Evolutionary conservation across 2,329 filamentous ascomycete genomes (phyloP).

Genomic region (Chaetothyriales sp.): DNA sequence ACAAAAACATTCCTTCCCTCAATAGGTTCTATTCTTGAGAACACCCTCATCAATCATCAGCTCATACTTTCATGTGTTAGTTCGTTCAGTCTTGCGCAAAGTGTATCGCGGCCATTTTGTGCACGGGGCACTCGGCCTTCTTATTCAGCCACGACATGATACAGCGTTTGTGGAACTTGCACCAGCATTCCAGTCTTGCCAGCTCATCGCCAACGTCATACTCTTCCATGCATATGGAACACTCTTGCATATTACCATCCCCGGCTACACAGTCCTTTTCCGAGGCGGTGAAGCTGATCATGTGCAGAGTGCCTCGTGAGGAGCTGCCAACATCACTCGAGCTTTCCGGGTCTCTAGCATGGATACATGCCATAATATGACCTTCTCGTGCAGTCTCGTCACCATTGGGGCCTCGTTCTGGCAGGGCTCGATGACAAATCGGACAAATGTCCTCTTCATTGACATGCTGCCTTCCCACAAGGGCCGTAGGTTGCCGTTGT

Average conservation of each 20-base stretch:
- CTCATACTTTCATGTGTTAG: neutral
- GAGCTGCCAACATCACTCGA: slow-evolving; percentile 2
- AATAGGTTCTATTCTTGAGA: neutral
- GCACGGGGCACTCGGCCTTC: slow-evolving; percentile 45
- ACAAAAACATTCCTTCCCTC: neutral
- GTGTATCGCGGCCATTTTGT: slow-evolving; percentile 28
- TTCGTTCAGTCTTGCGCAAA: neutral
- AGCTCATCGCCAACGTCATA: slow-evolving; percentile 45
- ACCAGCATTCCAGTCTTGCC: slow-evolving; percentile 46
- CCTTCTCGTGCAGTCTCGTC: slow-evolving; percentile 29
- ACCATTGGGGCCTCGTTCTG: slow-evolving; percentile 24
- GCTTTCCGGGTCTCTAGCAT: slow-evolving; percentile 5
- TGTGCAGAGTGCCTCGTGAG: slow-evolving; percentile 20
- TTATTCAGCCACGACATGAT: slow-evolving; percentile 47
- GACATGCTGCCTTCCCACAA: slow-evolving; percentile 13
- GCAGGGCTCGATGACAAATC: slow-evolving; percentile 28
- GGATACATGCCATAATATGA: slow-evolving; percentile 30
- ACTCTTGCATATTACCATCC: slow-evolving; percentile 41
- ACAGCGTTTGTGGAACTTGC: slow-evolving; percentile 48
- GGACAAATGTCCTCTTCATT: slow-evolving; percentile 33
- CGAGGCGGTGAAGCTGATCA: slow-evolving; percentile 39
- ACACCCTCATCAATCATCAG: neutral
- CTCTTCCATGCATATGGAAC: slow-evolving; percentile 50
- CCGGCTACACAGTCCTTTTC: slow-evolving; percentile 47
- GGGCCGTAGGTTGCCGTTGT: neutral